Evolutionary conservation across 2,329 filamentous ascomycete species (phyloP).

Genomic region (Beauveria sp.): DNA sequence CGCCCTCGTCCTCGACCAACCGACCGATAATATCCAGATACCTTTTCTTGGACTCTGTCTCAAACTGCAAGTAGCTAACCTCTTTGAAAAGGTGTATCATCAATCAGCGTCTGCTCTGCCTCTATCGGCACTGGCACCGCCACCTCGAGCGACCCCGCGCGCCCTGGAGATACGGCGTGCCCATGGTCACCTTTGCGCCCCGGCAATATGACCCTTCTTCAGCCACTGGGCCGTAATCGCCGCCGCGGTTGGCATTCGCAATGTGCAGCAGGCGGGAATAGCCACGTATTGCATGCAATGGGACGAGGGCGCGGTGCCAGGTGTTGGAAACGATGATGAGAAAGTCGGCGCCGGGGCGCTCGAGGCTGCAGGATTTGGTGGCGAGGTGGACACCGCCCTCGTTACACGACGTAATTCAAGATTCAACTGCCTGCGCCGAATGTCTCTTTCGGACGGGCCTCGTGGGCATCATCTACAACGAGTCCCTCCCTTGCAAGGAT

Average conservation of each 20-base stretch:
- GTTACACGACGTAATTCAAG: too few species aligned
- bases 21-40: slow-evolving; percentile 13
- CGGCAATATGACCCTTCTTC: slow-evolving; percentile 3
- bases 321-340: slow-evolving; percentile 15
- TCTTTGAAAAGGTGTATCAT: slow-evolving; percentile 13
- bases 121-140: slow-evolving; percentile 14
- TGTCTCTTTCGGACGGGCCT: background rate
- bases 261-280: slow-evolving; percentile 14
- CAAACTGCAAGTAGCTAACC: slow-evolving; percentile 9
- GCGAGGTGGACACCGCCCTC: background rate
- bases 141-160: slow-evolving; percentile 7
- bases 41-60: background rate
- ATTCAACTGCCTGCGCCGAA: background rate
- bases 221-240: slow-evolving; percentile 7
- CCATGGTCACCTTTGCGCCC: slow-evolving; percentile 15
- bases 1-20: slow-evolving; percentile 10
- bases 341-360: slow-evolving; percentile 14
- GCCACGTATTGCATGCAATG: slow-evolving; percentile 17
- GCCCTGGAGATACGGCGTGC: slow-evolving; percentile 10
- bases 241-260: slow-evolving; percentile 10
- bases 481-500: slow-evolving; percentile 11
- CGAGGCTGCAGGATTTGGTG: slow-evolving; percentile 12
- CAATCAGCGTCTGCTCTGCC: slow-evolving; percentile 11
- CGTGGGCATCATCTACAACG: slow-evolving; percentile 12
- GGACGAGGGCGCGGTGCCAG: slow-evolving; percentile 17